Evolutionary conservation across 495 filamentous ascomycete genomes (phyloP).

Genomic region (Podospora appendiculata): DNA sequence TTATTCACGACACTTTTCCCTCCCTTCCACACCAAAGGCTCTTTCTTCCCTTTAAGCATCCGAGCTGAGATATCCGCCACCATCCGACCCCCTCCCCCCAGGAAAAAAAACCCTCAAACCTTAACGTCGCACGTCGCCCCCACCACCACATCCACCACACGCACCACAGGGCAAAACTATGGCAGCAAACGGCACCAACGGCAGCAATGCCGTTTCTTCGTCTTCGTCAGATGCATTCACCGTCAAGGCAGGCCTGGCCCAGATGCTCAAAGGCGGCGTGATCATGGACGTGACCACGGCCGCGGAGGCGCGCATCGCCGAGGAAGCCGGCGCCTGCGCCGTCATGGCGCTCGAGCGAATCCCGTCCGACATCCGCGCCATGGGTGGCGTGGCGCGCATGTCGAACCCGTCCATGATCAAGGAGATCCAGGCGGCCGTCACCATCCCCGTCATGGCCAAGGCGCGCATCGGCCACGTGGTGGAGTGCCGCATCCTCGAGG

Average conservation of each 20-base stretch:
- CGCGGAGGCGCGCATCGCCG: slow-evolving; percentile 91
- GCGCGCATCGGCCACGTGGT: slow-evolving; percentile 96
- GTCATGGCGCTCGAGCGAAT: slow-evolving; percentile 99
- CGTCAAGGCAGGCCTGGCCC: slow-evolving; percentile 88
- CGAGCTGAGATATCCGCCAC: too few relatives aligned
- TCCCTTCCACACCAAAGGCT: too few relatives aligned
- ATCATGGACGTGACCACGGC: slow-evolving; percentile 99
- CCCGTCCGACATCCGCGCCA: slow-evolving; percentile 86
- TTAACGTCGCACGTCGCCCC: background rate
- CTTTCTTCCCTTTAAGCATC: too few relatives aligned
- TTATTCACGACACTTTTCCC: too few relatives aligned
- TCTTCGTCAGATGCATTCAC: slow-evolving; percentile 40
- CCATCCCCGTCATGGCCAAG: slow-evolving; percentile 99
- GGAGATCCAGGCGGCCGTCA: slow-evolving; percentile 94
- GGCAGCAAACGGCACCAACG: slow-evolving; percentile 12
- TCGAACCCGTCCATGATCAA: slow-evolving; percentile 92
- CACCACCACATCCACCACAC: background rate
- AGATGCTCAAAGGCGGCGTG: slow-evolving; percentile 97
- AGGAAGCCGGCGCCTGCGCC: slow-evolving; percentile 90
- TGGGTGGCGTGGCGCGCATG: slow-evolving; percentile 96
- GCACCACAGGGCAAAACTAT: background rate
- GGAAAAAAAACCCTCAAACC: background rate
- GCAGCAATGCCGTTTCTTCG: slow-evolving; percentile 12
- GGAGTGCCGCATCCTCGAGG: slow-evolving; percentile 96
- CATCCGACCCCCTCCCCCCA: too few relatives aligned